Conservation (phyloP, 73 alveolate genomes). For the Stentor coeruleus region DNA sequence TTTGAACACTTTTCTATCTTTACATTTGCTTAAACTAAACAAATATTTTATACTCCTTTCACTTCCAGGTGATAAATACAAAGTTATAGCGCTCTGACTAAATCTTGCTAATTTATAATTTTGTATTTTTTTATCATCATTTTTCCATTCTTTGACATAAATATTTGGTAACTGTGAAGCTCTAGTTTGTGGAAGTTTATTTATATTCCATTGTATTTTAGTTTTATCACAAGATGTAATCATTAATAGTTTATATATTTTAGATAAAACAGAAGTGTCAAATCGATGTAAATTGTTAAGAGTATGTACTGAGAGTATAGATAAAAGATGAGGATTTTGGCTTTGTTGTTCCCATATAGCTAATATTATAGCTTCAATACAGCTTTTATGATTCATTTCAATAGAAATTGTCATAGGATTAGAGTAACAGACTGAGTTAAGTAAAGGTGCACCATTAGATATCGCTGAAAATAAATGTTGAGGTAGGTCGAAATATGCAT, state of each 20-base stretch:
- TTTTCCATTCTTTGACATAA: background rate
- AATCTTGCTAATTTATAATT: too few relatives aligned
- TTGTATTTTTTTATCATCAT: background rate
- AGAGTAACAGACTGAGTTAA: background rate
- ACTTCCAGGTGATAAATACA: background rate
- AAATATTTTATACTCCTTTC: background rate
- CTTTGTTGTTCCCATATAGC: background rate
- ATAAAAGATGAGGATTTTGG: background rate
- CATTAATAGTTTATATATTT: background rate
- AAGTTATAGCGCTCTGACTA: background rate
- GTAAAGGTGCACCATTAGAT: background rate
- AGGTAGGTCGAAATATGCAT: slow-evolving; percentile 21
- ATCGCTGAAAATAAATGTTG: background rate
- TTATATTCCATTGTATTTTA: too few relatives aligned
- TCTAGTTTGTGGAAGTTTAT: background rate
- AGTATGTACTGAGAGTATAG: background rate
- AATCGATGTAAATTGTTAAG: background rate
- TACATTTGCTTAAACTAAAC: background rate
- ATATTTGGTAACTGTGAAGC: background rate
- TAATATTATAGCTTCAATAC: background rate
- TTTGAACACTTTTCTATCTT: background rate
- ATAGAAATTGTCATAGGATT: background rate
- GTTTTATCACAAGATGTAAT: background rate
- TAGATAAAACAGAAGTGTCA: background rate
- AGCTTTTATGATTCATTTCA: background rate